A percentile compares a stretch with the other conserved stretches of the same genome.
Evolutionary conservation across 805 yeast species (phyloP).

Genomic region (Pichia cephalocereana): DNA sequence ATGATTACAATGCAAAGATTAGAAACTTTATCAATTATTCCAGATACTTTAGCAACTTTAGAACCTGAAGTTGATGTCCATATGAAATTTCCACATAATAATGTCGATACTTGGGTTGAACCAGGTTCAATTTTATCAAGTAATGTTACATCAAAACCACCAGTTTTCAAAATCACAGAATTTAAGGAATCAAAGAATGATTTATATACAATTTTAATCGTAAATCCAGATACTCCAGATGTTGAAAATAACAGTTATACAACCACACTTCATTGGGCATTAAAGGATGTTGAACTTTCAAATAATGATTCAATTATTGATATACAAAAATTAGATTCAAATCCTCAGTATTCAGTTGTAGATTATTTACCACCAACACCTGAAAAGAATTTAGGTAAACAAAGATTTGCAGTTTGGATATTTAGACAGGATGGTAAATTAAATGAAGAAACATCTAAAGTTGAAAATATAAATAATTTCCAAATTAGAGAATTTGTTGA

Average conservation of each 20-base stretch:
- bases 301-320: conserved; percentile 50
- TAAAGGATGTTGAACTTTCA: conserved; percentile 54
- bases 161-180: conserved; percentile 69
- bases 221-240: conserved; percentile 90
- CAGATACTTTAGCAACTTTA: conserved; percentile 88
- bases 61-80: conserved; percentile 71
- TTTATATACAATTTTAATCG: conserved; percentile 67
- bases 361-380: conserved; percentile 78
- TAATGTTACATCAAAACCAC: conserved; percentile 63
- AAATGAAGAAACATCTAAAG: conserved; percentile 14
- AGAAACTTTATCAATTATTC: conserved; percentile 76
- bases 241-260: conserved; percentile 54
- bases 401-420: conserved; percentile 85
- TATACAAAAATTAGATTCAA: conserved; percentile 29
- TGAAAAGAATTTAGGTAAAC: conserved; percentile 76
- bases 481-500: conserved; percentile 63
- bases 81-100: conserved; percentile 57
- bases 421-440: conserved; percentile 51
- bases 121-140: conserved; percentile 76
- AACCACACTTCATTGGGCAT: conserved; percentile 71
- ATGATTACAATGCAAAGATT: conserved; percentile 87
- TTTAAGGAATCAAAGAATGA: conserved; percentile 45
- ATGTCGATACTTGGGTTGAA: conserved; percentile 57
- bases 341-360: conserved; percentile 36
- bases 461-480: conserved; percentile 39